Evolutionary conservation across 2,329 filamentous ascomycete genomes (phyloP), one percentile per base, ranked within the genome.

Genomic region (Botrytis pseudocinerea): DNA sequence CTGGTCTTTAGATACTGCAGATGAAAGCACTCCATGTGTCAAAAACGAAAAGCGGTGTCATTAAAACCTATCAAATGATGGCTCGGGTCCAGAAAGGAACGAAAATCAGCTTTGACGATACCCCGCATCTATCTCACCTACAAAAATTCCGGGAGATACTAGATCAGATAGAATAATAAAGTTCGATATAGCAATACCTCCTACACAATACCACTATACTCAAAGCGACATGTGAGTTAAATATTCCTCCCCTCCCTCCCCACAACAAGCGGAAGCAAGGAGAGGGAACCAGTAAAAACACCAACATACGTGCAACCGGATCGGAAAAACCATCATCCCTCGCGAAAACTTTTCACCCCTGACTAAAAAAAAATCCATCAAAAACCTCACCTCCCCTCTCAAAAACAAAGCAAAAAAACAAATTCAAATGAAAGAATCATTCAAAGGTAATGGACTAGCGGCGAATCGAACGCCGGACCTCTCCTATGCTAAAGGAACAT

Each of bases 401-500:
- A 18, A 54, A 54, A 54, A 18, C 1, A 18, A 8, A 7, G n/a
- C 25, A 28, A 54, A 28, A 28, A 28, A 0, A 0, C 0, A 1
- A 28, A 1, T 0, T 18, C 14, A 54, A 8, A 8, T 18, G n/a
- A 54, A 18, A 0, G 12, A 4, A 28, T 28, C 5, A 4, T 28
- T 28, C 14, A 16, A 28, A 54, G 0, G 3, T 2, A 4, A 18
- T 57, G 51, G 51, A 57, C 51, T 57, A 57, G 51, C 51, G 51
- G 51, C 51, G 51, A 57, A 57, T 57, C 51, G 51, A 57, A 57
- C 51, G 51, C 51, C 51, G 51, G 51, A 57, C 51, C 51, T 57
- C 51, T 57, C 51, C 51, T 14, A 57, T 57, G 51, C 51, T 57
- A 57, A 57, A 14, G 51, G 51, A 57, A 57, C 51, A 57, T 60